Percentiles rank a stretch among this genome's conserved stretches.
phyloP scores from a whole-genome alignment of 345 rosid species.

The Lenwebbia sp. region DNA sequence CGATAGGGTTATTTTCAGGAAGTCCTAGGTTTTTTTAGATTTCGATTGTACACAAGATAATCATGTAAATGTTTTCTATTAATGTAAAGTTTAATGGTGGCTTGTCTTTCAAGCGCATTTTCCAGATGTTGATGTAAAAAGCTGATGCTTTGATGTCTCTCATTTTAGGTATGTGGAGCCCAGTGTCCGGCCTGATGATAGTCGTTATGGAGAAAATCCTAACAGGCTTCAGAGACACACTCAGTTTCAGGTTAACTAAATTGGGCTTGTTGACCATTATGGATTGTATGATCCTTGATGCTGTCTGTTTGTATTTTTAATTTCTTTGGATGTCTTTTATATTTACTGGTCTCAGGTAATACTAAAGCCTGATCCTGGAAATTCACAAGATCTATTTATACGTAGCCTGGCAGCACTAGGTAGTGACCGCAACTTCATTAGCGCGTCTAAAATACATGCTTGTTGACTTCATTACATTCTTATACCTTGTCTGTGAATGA shows the following conservation, averaged over 20 bases:
- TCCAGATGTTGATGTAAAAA: not conserved
- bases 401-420: conserved; percentile 92
- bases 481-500: not conserved
- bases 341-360: conserved; percentile 52
- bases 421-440: conserved; percentile 7
- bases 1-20: not conserved
- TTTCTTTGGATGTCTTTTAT: not conserved
- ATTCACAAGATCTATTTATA: conserved; percentile 86
- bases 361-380: conserved; percentile 94
- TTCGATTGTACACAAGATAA: not conserved
- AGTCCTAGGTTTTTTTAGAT: not conserved
- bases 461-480: not conserved
- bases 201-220: conserved; percentile 95
- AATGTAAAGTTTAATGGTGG: not conserved
- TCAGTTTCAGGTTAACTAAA: conserved; percentile 67
- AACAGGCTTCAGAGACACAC: conserved; percentile 95
- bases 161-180: conserved; percentile 70
- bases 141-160: conserved; percentile 1
- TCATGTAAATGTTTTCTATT: not conserved
- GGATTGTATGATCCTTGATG: not conserved
- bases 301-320: not conserved
- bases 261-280: not conserved
- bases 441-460: not conserved
- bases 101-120: not conserved
- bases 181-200: conserved; percentile 93